phyloP scores from a whole-genome alignment of 1,139 yeast genomes.

The Scheffersomyces cryptocercus region DNA sequence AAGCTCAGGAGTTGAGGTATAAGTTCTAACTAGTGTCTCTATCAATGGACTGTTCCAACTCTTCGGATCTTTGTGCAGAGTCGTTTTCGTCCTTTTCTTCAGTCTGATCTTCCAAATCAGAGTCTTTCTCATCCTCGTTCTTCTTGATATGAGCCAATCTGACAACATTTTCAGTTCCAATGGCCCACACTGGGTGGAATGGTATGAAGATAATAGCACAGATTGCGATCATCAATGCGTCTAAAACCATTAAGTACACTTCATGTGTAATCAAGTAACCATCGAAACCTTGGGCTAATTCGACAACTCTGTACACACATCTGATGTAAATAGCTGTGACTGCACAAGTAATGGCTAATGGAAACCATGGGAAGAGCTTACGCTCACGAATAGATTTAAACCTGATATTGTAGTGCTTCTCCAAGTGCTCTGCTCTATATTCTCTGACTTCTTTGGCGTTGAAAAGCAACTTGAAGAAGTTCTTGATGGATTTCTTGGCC shows the following conservation, averaged over 20 bases:
- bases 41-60: no score
- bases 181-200: constrained; percentile 64
- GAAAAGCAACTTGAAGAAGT: constrained; percentile 31
- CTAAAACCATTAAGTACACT: constrained; percentile 71
- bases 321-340: constrained; percentile 66
- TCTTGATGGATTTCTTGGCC: constrained; percentile 25
- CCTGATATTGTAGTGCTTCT: constrained; percentile 37
- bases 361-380: constrained; percentile 47
- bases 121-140: constrained; percentile 23
- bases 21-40: no score
- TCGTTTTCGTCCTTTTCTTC: not conserved
- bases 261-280: constrained; percentile 75
- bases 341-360: constrained; percentile 52
- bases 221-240: constrained; percentile 66
- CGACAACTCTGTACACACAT: constrained; percentile 80
- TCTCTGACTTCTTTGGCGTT: constrained; percentile 23
- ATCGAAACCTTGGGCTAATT: constrained; percentile 74
- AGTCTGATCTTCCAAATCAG: constrained; percentile 6
- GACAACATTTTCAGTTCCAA: constrained; percentile 44
- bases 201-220: constrained; percentile 49
- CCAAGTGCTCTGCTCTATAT: constrained; percentile 27
- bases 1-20: no score
- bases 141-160: constrained; percentile 38
- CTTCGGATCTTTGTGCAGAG: no score
- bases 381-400: constrained; percentile 43